Conservation (phyloP, 805 yeast species). For the Ogataea nitratoaversa region DNA sequence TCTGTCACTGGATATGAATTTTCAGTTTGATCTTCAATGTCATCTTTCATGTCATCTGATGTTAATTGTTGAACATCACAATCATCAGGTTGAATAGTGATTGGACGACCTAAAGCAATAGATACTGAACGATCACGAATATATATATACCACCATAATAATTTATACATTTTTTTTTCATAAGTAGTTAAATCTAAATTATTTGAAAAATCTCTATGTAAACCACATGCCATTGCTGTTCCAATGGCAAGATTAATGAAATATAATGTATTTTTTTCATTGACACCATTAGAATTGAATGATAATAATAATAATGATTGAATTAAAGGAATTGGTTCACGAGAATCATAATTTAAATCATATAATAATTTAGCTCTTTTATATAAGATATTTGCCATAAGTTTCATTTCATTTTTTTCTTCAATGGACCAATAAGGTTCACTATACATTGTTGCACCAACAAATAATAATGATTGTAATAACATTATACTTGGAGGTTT, state of each 20-base stretch:
- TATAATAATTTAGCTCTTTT: constrained; percentile 58
- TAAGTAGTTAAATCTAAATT: constrained; percentile 5
- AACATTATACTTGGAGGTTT: constrained; percentile 58
- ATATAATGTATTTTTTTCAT: constrained; percentile 55
- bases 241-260: constrained; percentile 69
- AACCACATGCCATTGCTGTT: constrained; percentile 70
- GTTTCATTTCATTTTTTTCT: constrained; percentile 42
- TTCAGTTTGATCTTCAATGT: constrained; percentile 15
- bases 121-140: constrained; percentile 13
- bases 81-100: constrained; percentile 61
- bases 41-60: constrained; percentile 58
- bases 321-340: constrained; percentile 54
- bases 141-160: constrained; percentile 16
- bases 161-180: constrained; percentile 19
- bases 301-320: constrained; percentile 56
- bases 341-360: constrained; percentile 63
- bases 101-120: constrained; percentile 69
- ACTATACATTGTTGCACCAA: constrained; percentile 56
- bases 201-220: constrained; percentile 46
- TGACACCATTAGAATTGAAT: constrained; percentile 76
- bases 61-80: constrained; percentile 71
- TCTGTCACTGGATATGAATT: constrained; percentile 5
- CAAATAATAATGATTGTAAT: constrained; percentile 58
- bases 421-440: constrained; percentile 50
- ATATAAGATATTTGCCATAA: constrained; percentile 23